phyloP scores from a whole-genome alignment of 2,329 filamentous ascomycete species.

The Colletotrichum paranaense region DNA sequence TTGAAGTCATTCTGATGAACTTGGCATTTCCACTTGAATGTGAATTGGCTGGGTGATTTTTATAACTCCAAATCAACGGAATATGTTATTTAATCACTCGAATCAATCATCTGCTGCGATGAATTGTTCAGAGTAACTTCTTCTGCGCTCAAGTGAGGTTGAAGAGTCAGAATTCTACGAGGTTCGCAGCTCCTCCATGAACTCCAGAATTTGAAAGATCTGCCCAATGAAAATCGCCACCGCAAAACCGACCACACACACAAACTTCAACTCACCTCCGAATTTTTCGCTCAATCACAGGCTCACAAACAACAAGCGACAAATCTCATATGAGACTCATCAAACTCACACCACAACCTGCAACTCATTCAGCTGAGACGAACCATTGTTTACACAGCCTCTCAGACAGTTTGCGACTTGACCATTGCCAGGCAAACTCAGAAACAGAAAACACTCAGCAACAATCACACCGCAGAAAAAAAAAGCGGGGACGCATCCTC shows the following conservation, averaged over 20 bases:
- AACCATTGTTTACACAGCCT: not conserved
- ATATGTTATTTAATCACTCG: not conserved
- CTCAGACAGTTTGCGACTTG: not conserved
- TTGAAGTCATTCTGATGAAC: constrained; percentile 1
- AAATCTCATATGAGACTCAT: constrained; percentile 6
- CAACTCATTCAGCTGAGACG: not conserved
- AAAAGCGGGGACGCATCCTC: not conserved
- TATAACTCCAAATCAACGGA: not conserved
- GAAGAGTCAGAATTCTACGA: constrained; percentile 12
- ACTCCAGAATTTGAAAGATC: constrained; percentile 27
- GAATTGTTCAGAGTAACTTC: not conserved
- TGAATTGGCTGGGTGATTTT: not conserved
- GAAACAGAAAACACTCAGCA: too few relatives aligned
- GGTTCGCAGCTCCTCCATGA: constrained; percentile 30
- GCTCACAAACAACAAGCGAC: constrained; percentile 3
- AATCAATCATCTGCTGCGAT: not conserved
- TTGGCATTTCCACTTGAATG: too few relatives aligned
- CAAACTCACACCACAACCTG: not conserved
- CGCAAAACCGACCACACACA: constrained; percentile 3
- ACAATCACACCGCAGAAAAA: not conserved
- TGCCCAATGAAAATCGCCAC: constrained; percentile 33
- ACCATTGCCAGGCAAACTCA: not conserved
- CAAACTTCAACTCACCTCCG: constrained; percentile 14
- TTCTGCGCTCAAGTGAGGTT: not conserved
- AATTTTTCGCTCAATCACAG: constrained; percentile 12